Conservation (phyloP, 2,329 filamentous ascomycete genomes). For the Talaromyces sp. region DNA sequence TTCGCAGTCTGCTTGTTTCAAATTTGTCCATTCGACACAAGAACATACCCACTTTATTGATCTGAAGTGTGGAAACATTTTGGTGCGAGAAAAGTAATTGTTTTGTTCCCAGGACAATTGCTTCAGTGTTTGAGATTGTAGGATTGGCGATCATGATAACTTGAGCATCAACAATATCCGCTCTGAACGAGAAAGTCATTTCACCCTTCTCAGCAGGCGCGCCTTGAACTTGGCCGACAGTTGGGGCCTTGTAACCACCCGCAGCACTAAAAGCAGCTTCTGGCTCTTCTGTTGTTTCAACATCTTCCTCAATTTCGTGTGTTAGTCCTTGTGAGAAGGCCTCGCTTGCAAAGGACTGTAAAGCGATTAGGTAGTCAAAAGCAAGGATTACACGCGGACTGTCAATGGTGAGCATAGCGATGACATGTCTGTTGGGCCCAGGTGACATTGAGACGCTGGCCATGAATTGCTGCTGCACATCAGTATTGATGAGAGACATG, state of each 20-base stretch:
- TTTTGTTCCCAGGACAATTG: slow-evolving; percentile 90
- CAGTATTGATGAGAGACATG: slow-evolving; percentile 93
- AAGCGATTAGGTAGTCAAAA: slow-evolving; percentile 86
- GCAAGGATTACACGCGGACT: slow-evolving; percentile 94
- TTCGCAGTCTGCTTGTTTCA: slow-evolving; percentile 80
- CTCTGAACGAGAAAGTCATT: slow-evolving; percentile 77
- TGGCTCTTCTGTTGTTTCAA: slow-evolving; percentile 31
- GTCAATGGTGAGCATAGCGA: slow-evolving; percentile 88
- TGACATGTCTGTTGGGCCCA: slow-evolving; percentile 71
- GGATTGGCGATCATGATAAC: slow-evolving; percentile 96
- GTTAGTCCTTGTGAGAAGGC: slow-evolving; percentile 56
- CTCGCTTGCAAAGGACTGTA: slow-evolving; percentile 74
- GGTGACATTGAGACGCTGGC: slow-evolving; percentile 90
- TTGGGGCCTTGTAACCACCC: slow-evolving; percentile 20
- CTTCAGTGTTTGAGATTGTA: slow-evolving; percentile 80
- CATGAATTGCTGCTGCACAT: slow-evolving; percentile 94
- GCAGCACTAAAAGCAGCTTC: slow-evolving; percentile 27
- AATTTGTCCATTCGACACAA: slow-evolving; percentile 97
- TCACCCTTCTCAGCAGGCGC: slow-evolving; percentile 36
- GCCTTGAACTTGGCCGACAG: slow-evolving; percentile 21
- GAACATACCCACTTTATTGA: slow-evolving; percentile 96
- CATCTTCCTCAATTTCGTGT: slow-evolving; percentile 24
- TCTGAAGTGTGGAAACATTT: slow-evolving; percentile 86
- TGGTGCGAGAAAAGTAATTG: slow-evolving; percentile 90
- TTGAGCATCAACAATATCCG: slow-evolving; percentile 94